Evolutionary conservation across 345 rosid species (phyloP), one percentile per base, ranked within the genome.

Genomic region (Salix exigua): DNA sequence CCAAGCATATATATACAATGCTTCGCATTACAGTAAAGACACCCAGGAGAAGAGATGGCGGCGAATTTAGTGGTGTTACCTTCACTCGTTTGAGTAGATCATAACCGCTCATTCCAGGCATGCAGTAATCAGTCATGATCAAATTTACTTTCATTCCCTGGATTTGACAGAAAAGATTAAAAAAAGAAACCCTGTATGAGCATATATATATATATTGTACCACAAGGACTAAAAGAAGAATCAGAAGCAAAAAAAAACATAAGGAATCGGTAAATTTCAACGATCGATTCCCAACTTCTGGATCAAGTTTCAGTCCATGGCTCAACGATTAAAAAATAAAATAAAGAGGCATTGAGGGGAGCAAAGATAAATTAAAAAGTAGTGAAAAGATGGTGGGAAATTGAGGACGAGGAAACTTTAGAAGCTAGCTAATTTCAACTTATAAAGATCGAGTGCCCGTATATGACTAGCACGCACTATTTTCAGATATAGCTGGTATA

Each of bases 21-120:
- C 51, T 46, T 46, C 17, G 18, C 16, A 46, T 53, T 19, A 7
- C 7, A 53, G 7, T 53, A 17, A 13, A 31, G n/a, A 67, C 4
- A 35, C 26, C 33, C 28, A 42, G 46, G 18, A 63, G 25, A 58
- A 53, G 28, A 21, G 25, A 48, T 2, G 50, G 4, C 30, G 3
- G 46, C 35, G 23, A 67, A 12, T 26, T 50, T 2, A 25, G 53
- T 28, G 18, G 17, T 4, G 28, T 28, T 72, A 83, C 98, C 95
- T 93, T 91, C 77, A 93, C 78, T 74, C 84, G 87, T 88, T 90
- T 90, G 73, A 93, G 95, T 35, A 93, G 83, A 84, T 91, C 98
- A 85, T 89, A 91, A 70, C 98, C 97, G 67, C 87, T 93, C 88
- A 90, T 93, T 75, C 97, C 97, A 10, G 95, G 98, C 98, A 90